Evolutionary conservation across 2,329 filamentous ascomycete genomes (phyloP), one percentile per base, ranked within the genome.

Genomic region (Colletotrichum lindemuthianum): DNA sequence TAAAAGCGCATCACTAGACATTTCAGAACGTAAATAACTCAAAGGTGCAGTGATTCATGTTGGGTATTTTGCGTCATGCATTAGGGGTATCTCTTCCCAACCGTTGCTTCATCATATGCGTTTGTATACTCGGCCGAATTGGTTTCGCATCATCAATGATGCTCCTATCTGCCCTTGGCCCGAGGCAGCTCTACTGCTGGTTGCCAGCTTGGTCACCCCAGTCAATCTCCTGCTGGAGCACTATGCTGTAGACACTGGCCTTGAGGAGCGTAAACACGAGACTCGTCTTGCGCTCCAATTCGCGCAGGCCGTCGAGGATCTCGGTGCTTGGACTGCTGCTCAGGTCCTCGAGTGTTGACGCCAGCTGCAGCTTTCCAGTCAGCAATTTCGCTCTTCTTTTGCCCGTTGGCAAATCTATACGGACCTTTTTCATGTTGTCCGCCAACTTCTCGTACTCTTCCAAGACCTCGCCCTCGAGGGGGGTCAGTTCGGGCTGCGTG

Each of bases 201-300:
- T 76, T 74, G 68, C 73, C 74, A 36, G 73, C 73, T 67, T 81
- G 79, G 69, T 84, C 83, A 52, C 87, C 91, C 78, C 90, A 92
- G 68, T 90, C 89, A 72, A 97, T 93, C 85, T 98, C 92, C 85
- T 98, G 95, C 85, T 99, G 95, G 81, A 99, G 78, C 67, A 99
- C 94, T 81, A 99, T 99, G 75, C 92, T 97, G 81, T 99, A 99
- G 68, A 99, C 96, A 77, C 95, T 98, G 15, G 96, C 95, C 82
- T 99, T 99, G 75, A 99, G 85, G 75, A 98, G 79, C 67, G 96
- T 99, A 78, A 97, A 98, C 24, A 97, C 95, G 59, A 97, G 83
- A 70, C 93, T 93, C 47, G 95, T 97, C 83, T 98, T 97, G 71
- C 96, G 86, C 82, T 99, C 96, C 59, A 99, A 83, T 47, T 94